Base-by-base conservation (phyloP, 768 basidiomycete species). In the Heimioporus sp. region DNA sequence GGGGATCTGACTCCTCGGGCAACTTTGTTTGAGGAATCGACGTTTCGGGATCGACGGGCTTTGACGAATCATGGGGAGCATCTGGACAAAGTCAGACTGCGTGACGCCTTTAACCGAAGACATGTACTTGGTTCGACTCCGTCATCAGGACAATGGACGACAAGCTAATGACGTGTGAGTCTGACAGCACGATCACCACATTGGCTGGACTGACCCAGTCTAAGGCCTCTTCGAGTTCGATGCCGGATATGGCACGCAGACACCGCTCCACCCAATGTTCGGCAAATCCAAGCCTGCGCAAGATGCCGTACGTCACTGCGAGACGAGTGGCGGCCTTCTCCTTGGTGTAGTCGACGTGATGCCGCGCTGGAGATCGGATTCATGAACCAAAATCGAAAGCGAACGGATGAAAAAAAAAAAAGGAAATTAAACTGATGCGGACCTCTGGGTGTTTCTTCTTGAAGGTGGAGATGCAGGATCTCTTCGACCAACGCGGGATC, bases 151-250 rank as follows among this genome's bases (percentile, higher is more conserved):
- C 83, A 87, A 66, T 85, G 79, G 7, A 85, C 58, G 64, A 78
- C 81, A 34, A 92, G 75, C 92, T 92, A 20, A 38, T 30, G 16
- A 17, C 28, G 37, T 20, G n/a, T 65, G 40, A 59, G 56, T 10
- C 40, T 31, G 47, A 36, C 16, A 43, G 32, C 24, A 21, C 44
- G 19, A 41, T 48, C 20, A 2, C 15, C 21, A 45, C 46, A 20
- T 24, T 28, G 24, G 24, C 17, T 32, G 17, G 21, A 67, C 82
- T 50, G 57, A 96, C 92, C 96, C 96, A 98, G 64, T 94, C 87
- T 48, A 89, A 79, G 10, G 90, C 92, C 46, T 92, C 88, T 15
- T 98, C 95, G n/a, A 92, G 72, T 21, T 90, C 90, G 31, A 87
- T 71, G 12, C 85, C 80, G 24, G 73, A 68, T 24, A 92, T 81